Evolutionary conservation across 371 early-diverging fungal species (phyloP).

Genomic region (Zychaea mexicana): DNA sequence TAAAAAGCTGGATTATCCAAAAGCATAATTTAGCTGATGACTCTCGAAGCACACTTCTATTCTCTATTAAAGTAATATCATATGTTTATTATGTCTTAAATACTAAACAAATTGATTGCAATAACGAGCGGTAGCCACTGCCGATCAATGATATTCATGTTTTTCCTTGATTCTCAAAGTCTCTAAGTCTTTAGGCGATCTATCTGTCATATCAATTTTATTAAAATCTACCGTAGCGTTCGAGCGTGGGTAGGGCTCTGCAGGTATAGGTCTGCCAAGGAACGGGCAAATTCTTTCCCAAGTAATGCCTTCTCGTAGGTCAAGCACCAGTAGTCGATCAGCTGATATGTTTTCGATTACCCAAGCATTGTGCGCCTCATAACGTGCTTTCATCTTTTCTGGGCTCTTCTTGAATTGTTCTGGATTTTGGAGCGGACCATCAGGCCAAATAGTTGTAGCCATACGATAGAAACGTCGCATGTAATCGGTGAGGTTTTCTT

Average conservation of each 20-base stretch:
- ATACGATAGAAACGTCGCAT: neutral
- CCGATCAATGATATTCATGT: no score
- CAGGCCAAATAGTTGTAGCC: conserved; percentile 7
- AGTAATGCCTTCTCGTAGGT: conserved; percentile 18
- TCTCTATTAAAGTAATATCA: no score
- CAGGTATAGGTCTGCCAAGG: conserved; percentile 15
- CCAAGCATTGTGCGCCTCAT: neutral
- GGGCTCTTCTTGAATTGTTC: conserved; percentile 17
- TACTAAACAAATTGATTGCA: no score
- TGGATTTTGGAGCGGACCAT: conserved; percentile 18
- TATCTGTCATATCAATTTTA: no score
- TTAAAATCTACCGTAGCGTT: no score
- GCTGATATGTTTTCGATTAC: conserved; percentile 1
- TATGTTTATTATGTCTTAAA: no score
- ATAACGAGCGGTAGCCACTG: no score
- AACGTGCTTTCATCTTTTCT: neutral
- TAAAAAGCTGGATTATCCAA: no score
- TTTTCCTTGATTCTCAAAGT: no score
- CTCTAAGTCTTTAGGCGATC: no score
- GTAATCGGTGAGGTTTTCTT: neutral
- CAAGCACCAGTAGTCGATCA: neutral
- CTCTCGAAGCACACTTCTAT: no score
- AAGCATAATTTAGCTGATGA: no score
- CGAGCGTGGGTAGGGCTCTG: conserved; percentile 12
- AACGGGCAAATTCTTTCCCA: conserved; percentile 17